Base-by-base conservation (phyloP, 495 filamentous ascomycete genomes). In the Hypoxylon lienhwacheense region DNA sequence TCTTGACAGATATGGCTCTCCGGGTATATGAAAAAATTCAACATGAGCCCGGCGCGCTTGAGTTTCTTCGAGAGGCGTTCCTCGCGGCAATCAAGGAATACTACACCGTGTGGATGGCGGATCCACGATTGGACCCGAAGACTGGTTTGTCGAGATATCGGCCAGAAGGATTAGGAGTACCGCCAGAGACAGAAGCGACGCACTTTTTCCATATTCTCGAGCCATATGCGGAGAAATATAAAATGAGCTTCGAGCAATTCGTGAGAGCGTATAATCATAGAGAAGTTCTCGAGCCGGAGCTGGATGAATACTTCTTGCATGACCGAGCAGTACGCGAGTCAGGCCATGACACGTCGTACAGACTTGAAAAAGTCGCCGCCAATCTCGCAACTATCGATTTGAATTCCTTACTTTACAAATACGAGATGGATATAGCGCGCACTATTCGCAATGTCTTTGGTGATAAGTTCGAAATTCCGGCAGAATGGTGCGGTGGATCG, bases 31-130 rank as follows among this genome's bases (percentile, higher is more conserved):
- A 95, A 47, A 85, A 84, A 48, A 97, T 96, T 55, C 85, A 86
- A 71, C 81, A 85, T 50, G 87, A 95, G 57, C 82, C 85, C 0
- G 86, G 80, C 32, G 80, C 90, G 2, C 50, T 79, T 24, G 89
- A 95, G 0, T 95, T 96, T 67, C 78, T 98, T 45, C 78, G 80
- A 10, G 80, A 77, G 14, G 82, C 91, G 2, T 86, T 88, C 10
- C 77, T 96, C 6, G 93, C 93, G 4, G 95, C 91, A 2, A 96
- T 97, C 70, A 97, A 97, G 69, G 93, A 98, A 59, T 98, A 98
- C 68, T 80, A 95, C 69, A 88, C 78, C 39, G 88, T 96, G 7
- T 98, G 93, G 93, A 89, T 83, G 70, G 73, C 84, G 5, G 77
- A 81, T 37, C 93, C 93, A 8, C 84, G 93, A 16, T 73, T 86